Base-by-base conservation (phyloP, 768 basidiomycete species). In the Albatrellus ellisii region DNA sequence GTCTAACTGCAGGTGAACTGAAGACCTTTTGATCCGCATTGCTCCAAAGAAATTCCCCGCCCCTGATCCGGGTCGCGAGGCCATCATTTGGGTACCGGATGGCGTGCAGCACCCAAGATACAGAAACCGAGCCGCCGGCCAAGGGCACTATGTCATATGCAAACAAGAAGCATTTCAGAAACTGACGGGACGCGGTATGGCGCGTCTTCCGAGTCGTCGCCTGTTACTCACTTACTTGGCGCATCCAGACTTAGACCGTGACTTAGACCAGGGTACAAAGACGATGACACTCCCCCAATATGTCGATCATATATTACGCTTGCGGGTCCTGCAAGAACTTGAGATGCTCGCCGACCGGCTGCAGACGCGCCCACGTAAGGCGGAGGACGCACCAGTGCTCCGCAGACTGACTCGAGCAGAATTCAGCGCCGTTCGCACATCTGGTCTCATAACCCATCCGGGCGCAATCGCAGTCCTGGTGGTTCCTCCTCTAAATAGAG, bases 281-380 rank as follows among this genome's bases (percentile, higher is more conserved):
- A 69, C 70, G 45, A 56, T 69, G 11, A 60, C 68, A 26, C 58
- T 83, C 14, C 56, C 59, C 7, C 61, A 68, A 20, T 77, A 87
- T 33, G 68, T 84, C 26, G 63, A 63, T 2, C 77, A 86, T 52
- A 64, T 78, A 18, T 62, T 89, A 8, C 82, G 84, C 34, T 57
- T 81, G 11, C 75, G 86, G 14, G 69, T 86, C 10, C 61, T 89
- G 2, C 84, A 88, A 55, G 87, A 89, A 52, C 59, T 89, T 5
- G 68, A 77, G 28, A 56, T 86, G 4, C 57, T 88, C 31, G 63
- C 60, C 1, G 67, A 70, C 10, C 57, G 55, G 6, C 54, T 80
- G 34, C 57, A 63, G 47, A 47, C n/a, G 31, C 43, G 40, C 46
- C 62, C 51, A 35, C 55, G 49, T 14, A 52, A 29, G 7, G 44